phyloP scores from a whole-genome alignment of 2,329 filamentous ascomycete species.

The Fusarium irregulare region DNA sequence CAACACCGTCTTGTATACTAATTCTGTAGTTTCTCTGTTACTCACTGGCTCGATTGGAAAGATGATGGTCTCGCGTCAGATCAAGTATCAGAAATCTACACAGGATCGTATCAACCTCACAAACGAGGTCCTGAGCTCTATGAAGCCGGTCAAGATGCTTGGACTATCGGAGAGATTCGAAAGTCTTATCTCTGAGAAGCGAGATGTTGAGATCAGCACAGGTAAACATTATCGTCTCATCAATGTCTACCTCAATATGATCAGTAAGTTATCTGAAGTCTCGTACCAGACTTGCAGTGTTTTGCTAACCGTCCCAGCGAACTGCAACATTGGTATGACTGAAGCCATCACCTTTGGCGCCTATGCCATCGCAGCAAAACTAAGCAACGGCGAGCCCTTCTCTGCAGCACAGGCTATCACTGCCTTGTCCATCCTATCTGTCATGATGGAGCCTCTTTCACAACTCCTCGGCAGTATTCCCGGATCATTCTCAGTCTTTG shows the following conservation, averaged over 20 bases:
- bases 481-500: constrained; percentile 44
- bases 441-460: constrained; percentile 46
- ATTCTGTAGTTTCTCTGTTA: constrained; percentile 36
- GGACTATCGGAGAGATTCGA: constrained; percentile 46
- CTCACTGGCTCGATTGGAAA: constrained; percentile 42
- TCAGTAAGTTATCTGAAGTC: constrained; percentile 36
- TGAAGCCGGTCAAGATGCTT: constrained; percentile 52
- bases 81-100: constrained; percentile 48
- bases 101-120: constrained; percentile 51
- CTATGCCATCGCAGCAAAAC: constrained; percentile 46
- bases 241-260: constrained; percentile 45
- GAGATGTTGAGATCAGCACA: constrained; percentile 42
- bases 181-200: constrained; percentile 40
- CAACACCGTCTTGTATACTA: no score
- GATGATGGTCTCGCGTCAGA: constrained; percentile 46
- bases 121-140: constrained; percentile 47
- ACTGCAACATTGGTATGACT: constrained; percentile 44
- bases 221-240: constrained; percentile 45
- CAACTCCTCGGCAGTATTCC: constrained; percentile 44
- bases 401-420: constrained; percentile 49
- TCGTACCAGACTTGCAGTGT: background rate
- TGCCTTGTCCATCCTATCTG: constrained; percentile 46
- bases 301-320: constrained; percentile 24
- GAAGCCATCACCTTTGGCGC: constrained; percentile 49
- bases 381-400: constrained; percentile 42